A percentile compares a stretch with the other conserved stretches of the same genome.
phyloP scores from a whole-genome alignment of 352 stramenopile species.

The Aphanomyces invadans region DNA sequence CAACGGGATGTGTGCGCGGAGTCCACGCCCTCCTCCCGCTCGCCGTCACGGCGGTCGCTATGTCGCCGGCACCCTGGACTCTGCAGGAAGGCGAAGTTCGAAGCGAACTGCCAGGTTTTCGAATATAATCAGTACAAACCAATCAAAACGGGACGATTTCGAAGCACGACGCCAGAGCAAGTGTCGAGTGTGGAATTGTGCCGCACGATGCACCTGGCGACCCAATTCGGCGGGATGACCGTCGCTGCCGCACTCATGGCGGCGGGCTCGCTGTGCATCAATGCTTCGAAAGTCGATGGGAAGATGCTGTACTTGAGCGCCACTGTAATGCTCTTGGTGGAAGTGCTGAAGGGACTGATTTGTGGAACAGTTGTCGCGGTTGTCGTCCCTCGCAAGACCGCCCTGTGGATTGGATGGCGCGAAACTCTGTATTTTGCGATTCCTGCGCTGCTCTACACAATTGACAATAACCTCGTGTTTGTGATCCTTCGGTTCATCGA shows the following conservation, averaged over 20 bases:
- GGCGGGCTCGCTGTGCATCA: constrained; percentile 78
- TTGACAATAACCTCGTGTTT: constrained; percentile 87
- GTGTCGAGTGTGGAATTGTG: neutral
- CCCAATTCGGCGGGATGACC: constrained; percentile 56
- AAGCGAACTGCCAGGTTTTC: neutral
- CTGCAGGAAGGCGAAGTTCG: neutral
- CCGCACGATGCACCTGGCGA: constrained; percentile 36
- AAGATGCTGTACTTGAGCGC: constrained; percentile 76
- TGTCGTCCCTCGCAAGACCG: constrained; percentile 7
- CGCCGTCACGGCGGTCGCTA: too few species aligned
- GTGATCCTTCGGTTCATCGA: constrained; percentile 82
- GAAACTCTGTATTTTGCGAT: constrained; percentile 70
- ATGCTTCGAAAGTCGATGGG: constrained; percentile 66
- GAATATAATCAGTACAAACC: neutral
- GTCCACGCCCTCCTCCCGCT: too few species aligned
- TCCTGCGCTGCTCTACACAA: constrained; percentile 76
- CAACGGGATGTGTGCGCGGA: too few species aligned
- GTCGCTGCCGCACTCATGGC: constrained; percentile 59
- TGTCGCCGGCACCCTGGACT: too few species aligned
- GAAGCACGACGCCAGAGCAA: neutral
- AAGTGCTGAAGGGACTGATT: constrained; percentile 68
- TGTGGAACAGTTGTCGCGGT: constrained; percentile 39
- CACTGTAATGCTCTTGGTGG: constrained; percentile 77
- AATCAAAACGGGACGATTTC: neutral
- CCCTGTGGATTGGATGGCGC: constrained; percentile 34